These are phyloP conservation scores for Cudoniella acicularis DNA, from an alignment of 495 filamentous ascomycete genomes.

Conservation along the genomic window DNA sequence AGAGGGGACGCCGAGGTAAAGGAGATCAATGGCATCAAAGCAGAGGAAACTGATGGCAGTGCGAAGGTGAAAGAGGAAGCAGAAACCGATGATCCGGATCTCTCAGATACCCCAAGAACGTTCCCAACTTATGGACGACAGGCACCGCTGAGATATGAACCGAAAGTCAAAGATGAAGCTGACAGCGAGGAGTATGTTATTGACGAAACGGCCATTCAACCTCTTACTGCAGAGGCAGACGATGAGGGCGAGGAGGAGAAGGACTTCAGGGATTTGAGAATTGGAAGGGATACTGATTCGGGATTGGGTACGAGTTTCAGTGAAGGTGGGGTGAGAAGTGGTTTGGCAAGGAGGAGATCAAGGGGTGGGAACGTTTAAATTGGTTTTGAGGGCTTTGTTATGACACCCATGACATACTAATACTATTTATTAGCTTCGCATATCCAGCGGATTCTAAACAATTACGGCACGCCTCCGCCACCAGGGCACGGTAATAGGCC, in stretches of 20 bases:
- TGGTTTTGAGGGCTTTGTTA: neutral
- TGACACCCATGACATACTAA: neutral
- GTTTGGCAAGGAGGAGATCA: constrained; percentile 20
- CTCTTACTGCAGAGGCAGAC: constrained; percentile 29
- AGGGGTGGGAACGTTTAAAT: constrained; percentile 6
- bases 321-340: constrained; percentile 27
- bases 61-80: constrained; percentile 29
- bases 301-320: constrained; percentile 46
- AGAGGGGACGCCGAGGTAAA: neutral
- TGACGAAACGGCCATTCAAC: constrained; percentile 25
- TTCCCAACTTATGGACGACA: constrained; percentile 55
- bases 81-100: constrained; percentile 26
- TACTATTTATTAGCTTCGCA: too few species aligned
- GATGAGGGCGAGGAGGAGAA: constrained; percentile 35
- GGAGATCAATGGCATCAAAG: constrained; percentile 4
- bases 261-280: constrained; percentile 9
- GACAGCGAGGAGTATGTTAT: constrained; percentile 26
- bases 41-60: constrained; percentile 13
- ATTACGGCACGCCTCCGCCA: too few species aligned
- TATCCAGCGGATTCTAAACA: too few species aligned
- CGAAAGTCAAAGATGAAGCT: constrained; percentile 31
- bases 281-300: constrained; percentile 32
- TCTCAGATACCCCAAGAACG: constrained; percentile 44
- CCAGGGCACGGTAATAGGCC: too few species aligned
- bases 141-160: constrained; percentile 40